Evolutionary conservation across 2,329 filamentous ascomycete species (phyloP).

Genomic region (Elsinoe perseae): DNA sequence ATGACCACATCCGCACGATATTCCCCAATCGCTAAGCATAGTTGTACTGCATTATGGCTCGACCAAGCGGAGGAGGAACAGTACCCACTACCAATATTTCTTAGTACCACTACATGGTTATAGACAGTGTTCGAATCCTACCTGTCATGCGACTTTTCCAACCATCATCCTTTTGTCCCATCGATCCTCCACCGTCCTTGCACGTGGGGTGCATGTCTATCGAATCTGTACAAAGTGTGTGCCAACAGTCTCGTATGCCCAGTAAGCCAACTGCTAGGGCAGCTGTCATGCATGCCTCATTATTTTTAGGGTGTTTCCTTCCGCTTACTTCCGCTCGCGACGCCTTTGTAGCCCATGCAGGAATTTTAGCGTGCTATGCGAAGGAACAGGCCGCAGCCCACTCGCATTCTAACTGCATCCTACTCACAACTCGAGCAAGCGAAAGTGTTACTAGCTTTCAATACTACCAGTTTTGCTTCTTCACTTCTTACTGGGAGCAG

Average conservation of each 20-base stretch:
- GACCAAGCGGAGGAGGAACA: background rate
- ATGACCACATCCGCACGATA: background rate
- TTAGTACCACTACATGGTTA: background rate
- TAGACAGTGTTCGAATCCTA: background rate
- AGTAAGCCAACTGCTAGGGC: background rate
- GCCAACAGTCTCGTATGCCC: background rate
- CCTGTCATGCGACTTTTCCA: background rate
- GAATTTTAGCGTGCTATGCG: background rate
- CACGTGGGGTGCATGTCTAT: background rate
- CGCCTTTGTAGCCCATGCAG: background rate
- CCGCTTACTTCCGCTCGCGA: background rate
- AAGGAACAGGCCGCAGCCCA: background rate
- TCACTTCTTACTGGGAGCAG: too few relatives aligned
- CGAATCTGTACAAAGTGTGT: background rate
- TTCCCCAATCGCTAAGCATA: background rate
- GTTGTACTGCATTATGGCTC: background rate
- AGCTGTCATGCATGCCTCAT: background rate
- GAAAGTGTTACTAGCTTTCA: too few relatives aligned
- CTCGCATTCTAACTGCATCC: background rate
- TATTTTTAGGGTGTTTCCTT: background rate
- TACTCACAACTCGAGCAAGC: background rate
- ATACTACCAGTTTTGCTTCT: background rate
- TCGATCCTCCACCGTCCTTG: background rate
- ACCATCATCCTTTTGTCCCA: background rate
- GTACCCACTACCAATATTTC: background rate